These are phyloP conservation scores for Kluyveromyces sp. DNA, from an alignment of 1,139 yeast genomes.

Conservation along the genomic window DNA sequence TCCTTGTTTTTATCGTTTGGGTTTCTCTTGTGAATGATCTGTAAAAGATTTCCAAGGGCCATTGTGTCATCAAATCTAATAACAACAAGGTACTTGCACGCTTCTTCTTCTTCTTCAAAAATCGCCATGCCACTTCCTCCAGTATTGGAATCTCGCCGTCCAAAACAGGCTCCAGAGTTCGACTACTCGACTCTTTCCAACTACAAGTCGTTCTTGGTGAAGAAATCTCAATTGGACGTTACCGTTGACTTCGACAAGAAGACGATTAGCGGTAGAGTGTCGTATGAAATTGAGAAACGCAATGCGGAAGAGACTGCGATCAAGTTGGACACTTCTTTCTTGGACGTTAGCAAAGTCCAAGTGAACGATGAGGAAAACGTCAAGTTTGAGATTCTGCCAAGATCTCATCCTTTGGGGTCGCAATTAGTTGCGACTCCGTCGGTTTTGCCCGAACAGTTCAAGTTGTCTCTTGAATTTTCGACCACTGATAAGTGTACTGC, in stretches of 20 bases:
- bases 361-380: constrained; percentile 36
- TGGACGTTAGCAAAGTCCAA: constrained; percentile 41
- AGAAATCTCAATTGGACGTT: constrained; percentile 45
- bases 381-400: constrained; percentile 37
- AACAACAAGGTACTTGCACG: background rate
- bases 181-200: constrained; percentile 78
- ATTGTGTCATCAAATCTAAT: background rate
- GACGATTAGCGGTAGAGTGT: constrained; percentile 50
- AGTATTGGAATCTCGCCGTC: constrained; percentile 28
- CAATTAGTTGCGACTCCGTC: constrained; percentile 39
- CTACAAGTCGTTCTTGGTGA: constrained; percentile 45
- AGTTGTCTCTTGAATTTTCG: constrained; percentile 43
- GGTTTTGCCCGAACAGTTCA: constrained; percentile 15
- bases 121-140: constrained; percentile 14
- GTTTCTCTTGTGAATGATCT: too few relatives aligned
- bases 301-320: constrained; percentile 31
- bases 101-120: background rate
- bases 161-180: constrained; percentile 44
- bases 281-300: constrained; percentile 35
- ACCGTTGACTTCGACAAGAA: constrained; percentile 49
- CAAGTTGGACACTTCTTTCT: constrained; percentile 61
- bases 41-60: too few relatives aligned
- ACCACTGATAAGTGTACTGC: constrained; percentile 80
- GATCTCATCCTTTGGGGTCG: constrained; percentile 63
- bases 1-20: too few relatives aligned